phyloP scores from a whole-genome alignment of 106 monocot genomes.

The Dactylorhiza incarnata region DNA sequence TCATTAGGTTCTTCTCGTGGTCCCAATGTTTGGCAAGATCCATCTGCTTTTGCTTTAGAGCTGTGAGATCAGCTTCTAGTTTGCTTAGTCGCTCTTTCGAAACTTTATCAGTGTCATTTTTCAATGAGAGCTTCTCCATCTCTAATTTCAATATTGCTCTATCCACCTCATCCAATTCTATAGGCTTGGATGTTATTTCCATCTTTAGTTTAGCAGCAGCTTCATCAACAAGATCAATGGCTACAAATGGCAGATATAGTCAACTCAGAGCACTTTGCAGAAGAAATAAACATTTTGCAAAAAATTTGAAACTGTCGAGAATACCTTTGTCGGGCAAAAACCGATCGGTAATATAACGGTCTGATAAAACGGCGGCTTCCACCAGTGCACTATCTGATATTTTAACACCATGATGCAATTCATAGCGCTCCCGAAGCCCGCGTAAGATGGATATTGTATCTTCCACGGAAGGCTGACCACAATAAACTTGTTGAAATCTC shows the following conservation, averaged over 20 bases:
- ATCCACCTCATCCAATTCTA: conserved; percentile 88
- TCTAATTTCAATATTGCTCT: conserved; percentile 89
- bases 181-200: conserved; percentile 96
- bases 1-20: conserved; percentile 78
- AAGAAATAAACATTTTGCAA: background rate
- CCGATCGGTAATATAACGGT: conserved; percentile 72
- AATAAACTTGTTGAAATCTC: conserved; percentile 86
- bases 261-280: background rate
- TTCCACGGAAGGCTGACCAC: conserved; percentile 77
- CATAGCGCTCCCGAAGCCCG: conserved; percentile 76
- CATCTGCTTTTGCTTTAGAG: conserved; percentile 68
- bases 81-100: conserved; percentile 80
- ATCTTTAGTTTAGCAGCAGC: conserved; percentile 90
- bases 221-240: conserved; percentile 93
- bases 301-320: background rate
- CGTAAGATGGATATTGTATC: conserved; percentile 84
- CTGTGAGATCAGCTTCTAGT: conserved; percentile 62
- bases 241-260: conserved; percentile 23
- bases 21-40: conserved; percentile 73
- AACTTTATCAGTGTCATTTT: conserved; percentile 85
- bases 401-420: conserved; percentile 88
- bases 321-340: conserved; percentile 93
- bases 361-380: conserved; percentile 66
- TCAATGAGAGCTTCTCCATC: conserved; percentile 95
- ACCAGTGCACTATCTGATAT: conserved; percentile 85